Evolutionary conservation across 139 green algal genomes (phyloP).

Genomic region (Limnomonas spitsbergensis): DNA sequence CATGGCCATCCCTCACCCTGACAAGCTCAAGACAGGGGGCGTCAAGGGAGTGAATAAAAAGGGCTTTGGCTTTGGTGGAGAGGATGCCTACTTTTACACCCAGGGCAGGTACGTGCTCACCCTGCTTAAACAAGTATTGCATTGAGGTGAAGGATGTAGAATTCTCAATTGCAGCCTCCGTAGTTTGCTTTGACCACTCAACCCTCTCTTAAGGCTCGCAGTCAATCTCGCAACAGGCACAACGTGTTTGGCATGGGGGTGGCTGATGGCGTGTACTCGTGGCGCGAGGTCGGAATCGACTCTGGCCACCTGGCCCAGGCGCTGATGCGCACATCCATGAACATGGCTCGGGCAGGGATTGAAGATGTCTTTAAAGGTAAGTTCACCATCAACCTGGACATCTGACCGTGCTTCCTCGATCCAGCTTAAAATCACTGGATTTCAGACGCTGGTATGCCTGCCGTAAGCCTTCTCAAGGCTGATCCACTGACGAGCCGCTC

Average conservation of each 20-base stretch:
- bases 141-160: neutral
- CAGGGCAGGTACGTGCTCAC: slow-evolving; percentile 4
- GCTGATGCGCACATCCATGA: slow-evolving; percentile 63
- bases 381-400: too few relatives aligned
- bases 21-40: slow-evolving; percentile 70
- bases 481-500: too few relatives aligned
- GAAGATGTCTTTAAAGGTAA: slow-evolving; percentile 31
- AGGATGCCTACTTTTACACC: slow-evolving; percentile 84
- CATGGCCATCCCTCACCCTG: slow-evolving; percentile 82
- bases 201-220: neutral
- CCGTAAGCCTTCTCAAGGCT: too few relatives aligned
- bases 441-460: too few relatives aligned
- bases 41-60: slow-evolving; percentile 68
- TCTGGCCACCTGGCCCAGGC: slow-evolving; percentile 64
- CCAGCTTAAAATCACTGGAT: too few relatives aligned
- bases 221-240: slow-evolving; percentile 42
- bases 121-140: neutral
- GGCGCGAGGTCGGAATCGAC: slow-evolving; percentile 85
- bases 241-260: slow-evolving; percentile 82
- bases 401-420: too few relatives aligned
- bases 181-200: neutral
- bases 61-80: slow-evolving; percentile 72
- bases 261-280: slow-evolving; percentile 91
- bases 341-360: slow-evolving; percentile 52
- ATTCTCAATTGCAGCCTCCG: neutral